Conservation (phyloP, 371 early-diverging fungal species). For the Syncephalis fuscata region DNA sequence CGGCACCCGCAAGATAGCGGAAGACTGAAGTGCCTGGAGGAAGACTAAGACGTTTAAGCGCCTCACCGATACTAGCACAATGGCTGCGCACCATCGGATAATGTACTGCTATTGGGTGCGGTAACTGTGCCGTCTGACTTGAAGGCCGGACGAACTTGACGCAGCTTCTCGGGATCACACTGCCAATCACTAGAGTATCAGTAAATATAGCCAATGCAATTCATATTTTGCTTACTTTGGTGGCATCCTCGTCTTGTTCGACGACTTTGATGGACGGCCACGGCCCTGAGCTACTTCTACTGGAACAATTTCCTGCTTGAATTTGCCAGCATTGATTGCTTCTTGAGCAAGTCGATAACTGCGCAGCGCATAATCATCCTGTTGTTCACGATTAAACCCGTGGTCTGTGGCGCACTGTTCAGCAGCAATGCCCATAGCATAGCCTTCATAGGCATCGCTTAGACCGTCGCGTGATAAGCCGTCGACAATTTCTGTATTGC, state of each 20-base stretch:
- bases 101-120: slow-evolving; percentile 86
- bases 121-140: slow-evolving; percentile 73
- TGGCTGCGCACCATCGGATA: slow-evolving; percentile 93
- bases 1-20: slow-evolving; percentile 17
- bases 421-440: slow-evolving; percentile 80
- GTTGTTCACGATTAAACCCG: slow-evolving; percentile 63
- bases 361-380: slow-evolving; percentile 78
- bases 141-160: slow-evolving; percentile 82
- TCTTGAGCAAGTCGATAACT: slow-evolving; percentile 77
- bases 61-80: slow-evolving; percentile 72
- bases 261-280: slow-evolving; percentile 36
- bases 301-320: slow-evolving; percentile 72
- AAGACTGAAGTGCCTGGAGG: slow-evolving; percentile 26
- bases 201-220: neutral
- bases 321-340: slow-evolving; percentile 59
- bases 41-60: slow-evolving; percentile 6
- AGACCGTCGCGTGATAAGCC: slow-evolving; percentile 90
- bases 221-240: slow-evolving; percentile 33
- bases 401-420: slow-evolving; percentile 80
- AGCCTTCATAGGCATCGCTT: slow-evolving; percentile 71
- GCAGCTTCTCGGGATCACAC: slow-evolving; percentile 41
- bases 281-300: slow-evolving; percentile 63
- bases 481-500: slow-evolving; percentile 67
- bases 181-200: neutral
- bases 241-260: slow-evolving; percentile 75